phyloP scores from a whole-genome alignment of 1,284 basidiomycete genomes.

The Tilletiopsis washingtonensis region DNA sequence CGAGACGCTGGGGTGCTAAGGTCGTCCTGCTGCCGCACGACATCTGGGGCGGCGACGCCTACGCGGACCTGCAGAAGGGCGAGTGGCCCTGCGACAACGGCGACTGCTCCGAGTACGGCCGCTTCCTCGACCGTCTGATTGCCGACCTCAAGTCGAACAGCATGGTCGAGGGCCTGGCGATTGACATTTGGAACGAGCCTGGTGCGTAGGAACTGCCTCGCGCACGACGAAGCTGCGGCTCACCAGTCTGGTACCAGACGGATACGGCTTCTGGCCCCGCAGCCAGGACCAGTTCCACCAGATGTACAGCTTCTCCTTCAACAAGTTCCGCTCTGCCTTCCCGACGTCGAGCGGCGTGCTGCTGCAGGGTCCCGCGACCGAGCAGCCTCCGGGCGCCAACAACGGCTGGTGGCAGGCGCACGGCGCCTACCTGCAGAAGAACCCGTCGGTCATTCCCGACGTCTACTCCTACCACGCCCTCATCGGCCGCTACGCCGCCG shows the following conservation, averaged over 20 bases:
- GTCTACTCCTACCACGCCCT: slow-evolving; percentile 5
- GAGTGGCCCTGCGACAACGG: slow-evolving; percentile 5
- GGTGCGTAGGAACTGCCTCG: too few species aligned
- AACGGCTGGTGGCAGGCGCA: slow-evolving; percentile 4
- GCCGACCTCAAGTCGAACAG: slow-evolving; percentile 6
- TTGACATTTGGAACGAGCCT: slow-evolving; percentile 9
- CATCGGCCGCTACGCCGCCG: not conserved
- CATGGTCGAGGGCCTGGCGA: not conserved
- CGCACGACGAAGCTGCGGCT: too few species aligned
- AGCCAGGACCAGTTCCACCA: slow-evolving; percentile 8
- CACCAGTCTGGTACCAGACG: too few species aligned
- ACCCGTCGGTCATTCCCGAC: slow-evolving; percentile 2
- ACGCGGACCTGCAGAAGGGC: too few species aligned
- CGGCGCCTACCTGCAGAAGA: not conserved
- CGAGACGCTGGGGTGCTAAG: slow-evolving; percentile 1
- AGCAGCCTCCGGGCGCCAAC: not conserved
- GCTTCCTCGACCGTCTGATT: slow-evolving; percentile 4
- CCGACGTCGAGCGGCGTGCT: not conserved
- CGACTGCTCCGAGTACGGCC: slow-evolving; percentile 2
- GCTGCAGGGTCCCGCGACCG: slow-evolving; percentile 2
- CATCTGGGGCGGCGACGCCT: slow-evolving; percentile 6
- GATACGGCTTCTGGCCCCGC: too few species aligned
- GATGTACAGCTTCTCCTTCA: not conserved
- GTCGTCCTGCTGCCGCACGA: slow-evolving; percentile 2
- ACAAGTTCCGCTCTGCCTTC: slow-evolving; percentile 1